Evolutionary conservation across 495 filamentous ascomycete genomes (phyloP).

Genomic region (Aspergillus baeticus): DNA sequence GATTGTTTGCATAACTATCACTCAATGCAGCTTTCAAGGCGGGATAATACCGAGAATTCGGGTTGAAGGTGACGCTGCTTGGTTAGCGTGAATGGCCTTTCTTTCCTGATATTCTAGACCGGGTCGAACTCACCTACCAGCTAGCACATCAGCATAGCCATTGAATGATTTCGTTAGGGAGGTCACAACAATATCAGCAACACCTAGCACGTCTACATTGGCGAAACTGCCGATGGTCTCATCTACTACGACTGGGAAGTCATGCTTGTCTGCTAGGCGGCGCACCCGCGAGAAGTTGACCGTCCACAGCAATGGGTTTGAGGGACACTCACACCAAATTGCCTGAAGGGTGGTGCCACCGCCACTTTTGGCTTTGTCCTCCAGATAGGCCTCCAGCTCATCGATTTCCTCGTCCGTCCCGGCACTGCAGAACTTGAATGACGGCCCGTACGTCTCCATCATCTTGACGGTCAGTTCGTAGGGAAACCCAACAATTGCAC

Average conservation of each 20-base stretch:
- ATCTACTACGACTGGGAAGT: constrained; percentile 3
- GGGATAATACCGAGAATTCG: not conserved
- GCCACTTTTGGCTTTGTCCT: too few species aligned
- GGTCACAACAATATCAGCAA: not conserved
- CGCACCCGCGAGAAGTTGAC: not conserved
- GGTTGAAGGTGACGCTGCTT: not conserved
- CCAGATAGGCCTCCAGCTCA: not conserved
- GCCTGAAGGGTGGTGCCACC: not conserved
- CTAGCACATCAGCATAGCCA: constrained; percentile 2
- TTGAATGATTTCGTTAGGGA: constrained; percentile 6
- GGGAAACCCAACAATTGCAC: too few species aligned
- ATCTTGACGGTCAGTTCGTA: too few species aligned
- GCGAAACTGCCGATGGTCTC: not conserved
- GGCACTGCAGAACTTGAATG: too few species aligned
- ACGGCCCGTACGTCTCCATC: too few species aligned
- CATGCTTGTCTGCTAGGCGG: not conserved
- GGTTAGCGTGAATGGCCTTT: too few species aligned
- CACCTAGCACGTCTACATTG: not conserved
- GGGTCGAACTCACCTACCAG: not conserved
- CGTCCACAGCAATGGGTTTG: not conserved
- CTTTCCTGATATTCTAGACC: too few species aligned
- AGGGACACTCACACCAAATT: not conserved
- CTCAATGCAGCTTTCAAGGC: too few species aligned
- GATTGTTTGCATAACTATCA: not conserved
- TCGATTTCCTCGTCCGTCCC: not conserved